These are phyloP conservation scores for Phytophthora constricta DNA, from an alignment of 352 stramenopile species.

Conservation along the genomic window DNA sequence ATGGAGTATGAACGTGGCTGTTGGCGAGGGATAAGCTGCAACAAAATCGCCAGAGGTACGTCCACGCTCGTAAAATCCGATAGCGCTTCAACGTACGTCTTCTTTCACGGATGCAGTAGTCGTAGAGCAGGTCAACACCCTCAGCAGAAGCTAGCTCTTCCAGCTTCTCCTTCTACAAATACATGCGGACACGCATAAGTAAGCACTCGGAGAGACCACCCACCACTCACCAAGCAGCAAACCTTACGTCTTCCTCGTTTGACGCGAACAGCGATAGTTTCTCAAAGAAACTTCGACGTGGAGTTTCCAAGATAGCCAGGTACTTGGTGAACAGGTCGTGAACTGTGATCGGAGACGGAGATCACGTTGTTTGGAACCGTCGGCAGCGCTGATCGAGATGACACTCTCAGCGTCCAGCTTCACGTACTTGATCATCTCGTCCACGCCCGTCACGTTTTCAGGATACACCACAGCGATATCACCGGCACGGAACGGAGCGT, in stretches of 20 bases:
- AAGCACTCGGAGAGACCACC: background rate
- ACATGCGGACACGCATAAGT: conserved; percentile 1
- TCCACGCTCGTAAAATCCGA: conserved; percentile 85
- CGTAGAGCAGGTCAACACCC: conserved; percentile 92
- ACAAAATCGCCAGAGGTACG: conserved; percentile 69
- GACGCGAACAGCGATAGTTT: conserved; percentile 81
- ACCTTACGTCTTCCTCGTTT: conserved; percentile 79
- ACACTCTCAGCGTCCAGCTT: conserved; percentile 40
- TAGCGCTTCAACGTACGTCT: conserved; percentile 90
- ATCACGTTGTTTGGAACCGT: conserved; percentile 54
- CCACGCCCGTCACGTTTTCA: conserved; percentile 74
- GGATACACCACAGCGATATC: conserved; percentile 83
- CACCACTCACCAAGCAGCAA: background rate
- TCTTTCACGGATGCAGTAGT: conserved; percentile 94
- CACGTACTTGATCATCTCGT: conserved; percentile 71
- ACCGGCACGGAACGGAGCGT: conserved; percentile 55
- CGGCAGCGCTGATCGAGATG: conserved; percentile 56
- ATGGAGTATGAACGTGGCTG: conserved; percentile 93
- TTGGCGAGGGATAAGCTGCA: conserved; percentile 87
- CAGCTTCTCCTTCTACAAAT: conserved; percentile 87
- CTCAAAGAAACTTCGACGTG: conserved; percentile 89
- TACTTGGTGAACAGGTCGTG: conserved; percentile 83
- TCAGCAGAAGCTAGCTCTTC: conserved; percentile 88
- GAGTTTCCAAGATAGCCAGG: conserved; percentile 88
- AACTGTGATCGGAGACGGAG: conserved; percentile 56